Conservation (phyloP, 1,284 basidiomycete species). For the Malassezia dermatis region DNA sequence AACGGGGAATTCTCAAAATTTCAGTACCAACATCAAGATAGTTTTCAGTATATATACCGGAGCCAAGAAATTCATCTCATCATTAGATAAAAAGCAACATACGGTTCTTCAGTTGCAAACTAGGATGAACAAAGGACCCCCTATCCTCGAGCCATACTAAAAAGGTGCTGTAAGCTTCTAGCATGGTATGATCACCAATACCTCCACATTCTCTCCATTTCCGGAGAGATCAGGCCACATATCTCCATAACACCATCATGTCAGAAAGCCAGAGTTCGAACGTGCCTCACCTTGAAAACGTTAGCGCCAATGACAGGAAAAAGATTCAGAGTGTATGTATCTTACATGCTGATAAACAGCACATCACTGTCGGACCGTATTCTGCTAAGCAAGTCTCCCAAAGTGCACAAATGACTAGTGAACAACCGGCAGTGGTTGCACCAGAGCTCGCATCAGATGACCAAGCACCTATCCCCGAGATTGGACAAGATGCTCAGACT, state of each 20-base stretch:
- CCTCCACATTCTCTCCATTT: constrained; percentile 1
- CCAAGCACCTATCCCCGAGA: constrained; percentile 1
- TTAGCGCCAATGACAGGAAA: neutral
- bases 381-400: constrained; percentile 15
- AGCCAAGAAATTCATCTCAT: neutral
- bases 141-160: neutral
- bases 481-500: constrained; percentile 14
- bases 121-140: neutral
- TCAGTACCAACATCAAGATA: neutral
- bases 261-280: neutral
- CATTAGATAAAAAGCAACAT: neutral
- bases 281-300: constrained; percentile 10
- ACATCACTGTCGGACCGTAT: constrained; percentile 14
- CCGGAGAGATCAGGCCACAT: neutral
- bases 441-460: constrained; percentile 7
- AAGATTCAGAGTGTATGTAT: constrained; percentile 12
- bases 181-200: neutral
- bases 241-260: neutral
- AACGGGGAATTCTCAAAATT: neutral
- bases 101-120: neutral
- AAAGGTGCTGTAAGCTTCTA: neutral
- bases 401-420: constrained; percentile 5
- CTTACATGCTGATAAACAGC: neutral
- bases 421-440: constrained; percentile 18
- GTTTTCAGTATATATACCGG: neutral